A percentile compares a stretch with the other conserved stretches of the same genome.
Evolutionary conservation across 1,139 yeast genomes (phyloP).

Genomic region (Hyphopichia fennica): DNA sequence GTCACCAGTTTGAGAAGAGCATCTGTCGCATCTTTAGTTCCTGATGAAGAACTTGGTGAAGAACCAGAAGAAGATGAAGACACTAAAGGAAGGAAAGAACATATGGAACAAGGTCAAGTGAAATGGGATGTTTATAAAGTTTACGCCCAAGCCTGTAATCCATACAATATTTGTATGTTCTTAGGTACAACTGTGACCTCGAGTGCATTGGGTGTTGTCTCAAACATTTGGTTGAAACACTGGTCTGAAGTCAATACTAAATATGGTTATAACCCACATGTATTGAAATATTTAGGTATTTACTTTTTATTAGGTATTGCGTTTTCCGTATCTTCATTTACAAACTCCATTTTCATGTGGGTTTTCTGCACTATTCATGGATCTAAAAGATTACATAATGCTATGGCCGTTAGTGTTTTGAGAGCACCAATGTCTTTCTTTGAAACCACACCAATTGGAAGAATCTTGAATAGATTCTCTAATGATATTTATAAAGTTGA

Average conservation of each 20-base stretch:
- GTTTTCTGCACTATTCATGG: conserved; percentile 83
- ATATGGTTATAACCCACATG: conserved; percentile 69
- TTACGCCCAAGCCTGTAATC: conserved; percentile 87
- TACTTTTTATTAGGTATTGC: conserved; percentile 75
- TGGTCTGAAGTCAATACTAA: conserved; percentile 91
- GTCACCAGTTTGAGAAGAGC: conserved; percentile 65
- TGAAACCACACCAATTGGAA: conserved; percentile 95
- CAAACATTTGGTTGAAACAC: conserved; percentile 91
- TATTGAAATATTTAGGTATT: conserved; percentile 67
- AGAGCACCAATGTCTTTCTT: conserved; percentile 97
- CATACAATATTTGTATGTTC: conserved; percentile 61
- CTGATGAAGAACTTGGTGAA: conserved; percentile 34
- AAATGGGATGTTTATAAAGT: conserved; percentile 83
- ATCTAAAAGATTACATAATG: conserved; percentile 72
- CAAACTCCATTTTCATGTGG: conserved; percentile 75
- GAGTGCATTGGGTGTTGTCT: conserved; percentile 40
- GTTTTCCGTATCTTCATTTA: conserved; percentile 55
- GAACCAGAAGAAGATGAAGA: conserved; percentile 51
- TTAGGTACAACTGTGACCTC: conserved; percentile 55
- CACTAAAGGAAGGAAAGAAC: conserved; percentile 58
- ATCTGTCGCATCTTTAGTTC: conserved; percentile 56
- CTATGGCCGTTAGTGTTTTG: conserved; percentile 77
- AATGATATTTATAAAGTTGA: conserved; percentile 92
- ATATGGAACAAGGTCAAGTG: conserved; percentile 90
- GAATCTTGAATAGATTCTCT: conserved; percentile 90